phyloP scores from a whole-genome alignment of 305 asterid genomes.

The Rubia balearica region DNA sequence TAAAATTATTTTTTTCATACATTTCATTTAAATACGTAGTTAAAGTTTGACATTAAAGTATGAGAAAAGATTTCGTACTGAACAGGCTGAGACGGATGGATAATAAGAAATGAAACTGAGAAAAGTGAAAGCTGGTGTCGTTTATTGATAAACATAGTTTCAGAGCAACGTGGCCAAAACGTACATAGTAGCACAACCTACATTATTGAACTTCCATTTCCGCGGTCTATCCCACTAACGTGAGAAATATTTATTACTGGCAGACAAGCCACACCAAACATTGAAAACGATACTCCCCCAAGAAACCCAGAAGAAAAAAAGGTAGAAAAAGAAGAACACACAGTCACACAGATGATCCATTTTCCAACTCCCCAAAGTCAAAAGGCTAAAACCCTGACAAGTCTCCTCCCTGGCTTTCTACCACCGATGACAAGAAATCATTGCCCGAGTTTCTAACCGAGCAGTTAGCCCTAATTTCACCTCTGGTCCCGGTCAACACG shows the following conservation, averaged over 20 bases:
- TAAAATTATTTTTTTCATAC: no score
- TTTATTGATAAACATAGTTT: no score
- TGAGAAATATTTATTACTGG: neutral
- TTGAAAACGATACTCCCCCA: neutral
- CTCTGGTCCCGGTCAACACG: constrained; percentile 54
- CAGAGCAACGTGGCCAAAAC: no score
- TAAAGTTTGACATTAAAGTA: no score
- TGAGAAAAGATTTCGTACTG: no score
- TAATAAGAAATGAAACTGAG: no score
- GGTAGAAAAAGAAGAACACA: neutral
- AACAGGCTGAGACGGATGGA: no score
- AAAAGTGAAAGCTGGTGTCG: no score
- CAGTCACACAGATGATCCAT: neutral
- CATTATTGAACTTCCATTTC: neutral
- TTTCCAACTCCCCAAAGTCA: neutral
- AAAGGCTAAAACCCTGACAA: constrained; percentile 25
- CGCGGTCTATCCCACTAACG: neutral
- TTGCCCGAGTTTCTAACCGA: constrained; percentile 34
- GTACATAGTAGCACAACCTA: neutral
- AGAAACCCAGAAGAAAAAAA: neutral
- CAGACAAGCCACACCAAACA: neutral
- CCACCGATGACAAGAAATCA: constrained; percentile 15
- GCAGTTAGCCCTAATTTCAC: constrained; percentile 63
- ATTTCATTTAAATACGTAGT: no score
- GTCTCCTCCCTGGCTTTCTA: constrained; percentile 23